Base-by-base conservation (phyloP, 257 asterid species). In the Anisodus acutangulus region DNA sequence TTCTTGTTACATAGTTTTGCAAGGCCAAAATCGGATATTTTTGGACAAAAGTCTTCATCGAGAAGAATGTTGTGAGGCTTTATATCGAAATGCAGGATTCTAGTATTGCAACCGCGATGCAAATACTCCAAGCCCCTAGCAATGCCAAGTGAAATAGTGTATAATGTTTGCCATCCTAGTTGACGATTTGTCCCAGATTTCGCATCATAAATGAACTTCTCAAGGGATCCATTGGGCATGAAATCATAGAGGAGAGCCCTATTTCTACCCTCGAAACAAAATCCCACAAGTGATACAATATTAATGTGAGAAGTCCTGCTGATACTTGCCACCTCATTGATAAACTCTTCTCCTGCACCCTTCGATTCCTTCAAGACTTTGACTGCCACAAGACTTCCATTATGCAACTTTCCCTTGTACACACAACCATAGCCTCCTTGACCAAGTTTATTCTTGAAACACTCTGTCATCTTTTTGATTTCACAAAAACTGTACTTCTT, bases 11-110 rank as follows among this genome's bases (percentile, higher is more conserved):
- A 72, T 26, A 72, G 55, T 53, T 72, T 72, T 2, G 80, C 59
- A n/a, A 72, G 80, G 6, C 80, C 59, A n/a, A 72, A 72, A 45
- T 72, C 59, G 0, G 59, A 72, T 19, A 45, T 72, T 45, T 72
- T 72, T 2, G 59, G 59, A n/a, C 80, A 45, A 6, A 72, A 72
- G 80, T 72, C 59, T 72, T 72, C 59, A 53, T 72, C 59, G 3
- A 72, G 80, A 45, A 72, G 80, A 72, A 72, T 72, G 16, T 72
- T 72, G 37, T 72, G 80, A 16, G 80, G 80, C 13, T 72, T 72
- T 72, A 72, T 45, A 12, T 72, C 80, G 1, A 72, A 72, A n/a
- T 72, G 59, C 16, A 72, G 80, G 35, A 72, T 72, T 45, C 9
- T 5, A 72, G 80, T 47, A 53, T 72, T 72, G 80, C 59, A 72